Base-by-base conservation (phyloP, 2,329 filamentous ascomycete genomes). In the Scedosporium minutisporum region DNA sequence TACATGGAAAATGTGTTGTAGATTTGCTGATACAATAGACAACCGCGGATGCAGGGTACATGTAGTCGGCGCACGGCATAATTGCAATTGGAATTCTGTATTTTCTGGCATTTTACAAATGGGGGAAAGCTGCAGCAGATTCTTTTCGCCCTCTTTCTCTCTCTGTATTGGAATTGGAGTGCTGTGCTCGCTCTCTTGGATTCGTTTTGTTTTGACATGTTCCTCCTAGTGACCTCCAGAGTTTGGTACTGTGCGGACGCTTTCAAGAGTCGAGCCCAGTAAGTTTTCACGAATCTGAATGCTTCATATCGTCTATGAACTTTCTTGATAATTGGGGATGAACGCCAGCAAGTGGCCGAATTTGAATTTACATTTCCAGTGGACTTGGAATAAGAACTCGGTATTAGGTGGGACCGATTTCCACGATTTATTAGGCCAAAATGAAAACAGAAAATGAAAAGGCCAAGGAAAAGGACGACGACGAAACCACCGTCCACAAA, bases 31-130 rank as follows among this genome's bases (percentile, higher is more conserved):
- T 38, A 61, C 57, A 27, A 58, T 53, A 51, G 44, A 27, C 14
- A 46, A 29, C 57, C 33, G 29, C n/a, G 57, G 14, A 38, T 38
- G 33, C 33, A 38, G 51, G 51, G 51, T 29, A 55, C 51, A 55
- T 55, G 51, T 55, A 55, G 51, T 55, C 23, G 51, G 51, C 51
- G 51, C 51, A 55, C 51, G 51, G 51, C 51, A 55, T 55, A 55
- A 23, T 38, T 55, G 51, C 51, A 55, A 55, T 55, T 55, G 51
- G 51, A 55, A 23, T 55, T 23, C 21, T 48, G 18, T 55, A 6
- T 55, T 55, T 27, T 55, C 23, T 25, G 18, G 51, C 51, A 23
- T 25, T 23, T 27, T 55, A 3, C 2, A 38, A 38, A 12, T 5
- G 25, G 33, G 33, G 10, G 10, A 10, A 38, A 38, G 33, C 10